Conservation (phyloP, 345 rosid genomes). For the Bruguiera gymnorhiza region DNA sequence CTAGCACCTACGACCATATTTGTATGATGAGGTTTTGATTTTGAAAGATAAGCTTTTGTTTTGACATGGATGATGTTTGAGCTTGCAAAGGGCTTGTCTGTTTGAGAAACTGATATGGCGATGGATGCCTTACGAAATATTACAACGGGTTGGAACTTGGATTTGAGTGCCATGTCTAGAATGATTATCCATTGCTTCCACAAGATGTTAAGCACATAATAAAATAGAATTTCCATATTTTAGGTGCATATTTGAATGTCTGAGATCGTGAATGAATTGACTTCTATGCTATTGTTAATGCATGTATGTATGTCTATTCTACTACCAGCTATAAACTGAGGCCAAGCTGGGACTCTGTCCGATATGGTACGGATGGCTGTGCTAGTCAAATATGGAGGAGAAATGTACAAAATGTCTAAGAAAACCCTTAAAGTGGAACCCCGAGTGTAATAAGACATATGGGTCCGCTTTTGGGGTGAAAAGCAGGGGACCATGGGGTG, state of each 20-base stretch:
- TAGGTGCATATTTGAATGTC: too few species aligned
- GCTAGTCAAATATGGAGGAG: slow-evolving; percentile 9
- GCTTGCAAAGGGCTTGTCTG: not conserved
- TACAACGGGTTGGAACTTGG: not conserved
- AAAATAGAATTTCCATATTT: too few species aligned
- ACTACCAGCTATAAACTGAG: not conserved
- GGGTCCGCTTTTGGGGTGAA: slow-evolving; percentile 40
- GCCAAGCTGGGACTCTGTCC: not conserved
- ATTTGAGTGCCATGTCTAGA: too few species aligned
- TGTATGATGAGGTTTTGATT: not conserved
- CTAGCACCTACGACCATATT: slow-evolving; percentile 8
- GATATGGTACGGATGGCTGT: not conserved
- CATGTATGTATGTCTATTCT: too few species aligned
- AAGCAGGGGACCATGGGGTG: slow-evolving; percentile 35
- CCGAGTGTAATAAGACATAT: slow-evolving; percentile 19
- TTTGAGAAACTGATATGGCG: not conserved
- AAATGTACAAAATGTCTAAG: not conserved
- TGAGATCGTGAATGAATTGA: too few species aligned
- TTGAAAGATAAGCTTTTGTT: not conserved
- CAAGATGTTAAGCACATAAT: too few species aligned
- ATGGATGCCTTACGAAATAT: not conserved
- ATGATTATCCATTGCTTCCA: too few species aligned
- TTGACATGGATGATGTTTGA: not conserved
- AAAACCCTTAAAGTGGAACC: not conserved
- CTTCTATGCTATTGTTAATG: too few species aligned